phyloP scores from a whole-genome alignment of 768 basidiomycete species.

The Cyclocybe cylindracea region DNA sequence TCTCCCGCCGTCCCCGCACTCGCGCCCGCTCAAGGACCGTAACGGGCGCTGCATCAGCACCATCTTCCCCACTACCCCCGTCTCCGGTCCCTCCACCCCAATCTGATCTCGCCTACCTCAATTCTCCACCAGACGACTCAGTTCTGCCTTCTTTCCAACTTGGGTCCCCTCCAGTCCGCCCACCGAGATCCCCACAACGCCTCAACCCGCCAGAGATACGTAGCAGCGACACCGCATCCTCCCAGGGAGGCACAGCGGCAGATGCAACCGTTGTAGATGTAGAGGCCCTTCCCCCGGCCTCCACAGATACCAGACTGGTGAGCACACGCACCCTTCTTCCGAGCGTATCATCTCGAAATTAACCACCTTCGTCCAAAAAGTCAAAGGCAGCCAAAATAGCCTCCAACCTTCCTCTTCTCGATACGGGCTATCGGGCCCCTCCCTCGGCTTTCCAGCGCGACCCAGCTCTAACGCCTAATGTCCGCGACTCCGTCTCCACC shows the following conservation, averaged over 20 bases:
- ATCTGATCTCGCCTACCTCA: conserved; percentile 37
- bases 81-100: conserved; percentile 6
- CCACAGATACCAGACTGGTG: conserved; percentile 34
- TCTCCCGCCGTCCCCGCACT: conserved; percentile 54
- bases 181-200: conserved; percentile 28
- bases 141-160: not conserved
- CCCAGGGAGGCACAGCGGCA: conserved; percentile 20
- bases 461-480: conserved; percentile 46
- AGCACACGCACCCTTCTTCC: conserved; percentile 20
- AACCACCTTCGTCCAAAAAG: conserved; percentile 23
- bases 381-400: conserved; percentile 34
- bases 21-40: conserved; percentile 57
- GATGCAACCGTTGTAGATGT: conserved; percentile 35
- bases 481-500: conserved; percentile 61
- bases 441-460: conserved; percentile 52
- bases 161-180: conserved; percentile 19
- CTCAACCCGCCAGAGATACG: conserved; percentile 18
- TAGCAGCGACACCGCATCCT: conserved; percentile 26
- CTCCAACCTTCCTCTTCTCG: conserved; percentile 28
- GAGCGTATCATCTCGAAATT: conserved; percentile 13
- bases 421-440: conserved; percentile 34
- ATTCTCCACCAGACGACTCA: conserved; percentile 11
- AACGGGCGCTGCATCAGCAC: conserved; percentile 27
- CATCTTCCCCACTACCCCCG: too few species aligned
- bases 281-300: conserved; percentile 20